Percentiles rank a stretch among this genome's conserved stretches.
phyloP scores from a whole-genome alignment of 768 basidiomycete species.

The Mrakia hoshinonis region DNA sequence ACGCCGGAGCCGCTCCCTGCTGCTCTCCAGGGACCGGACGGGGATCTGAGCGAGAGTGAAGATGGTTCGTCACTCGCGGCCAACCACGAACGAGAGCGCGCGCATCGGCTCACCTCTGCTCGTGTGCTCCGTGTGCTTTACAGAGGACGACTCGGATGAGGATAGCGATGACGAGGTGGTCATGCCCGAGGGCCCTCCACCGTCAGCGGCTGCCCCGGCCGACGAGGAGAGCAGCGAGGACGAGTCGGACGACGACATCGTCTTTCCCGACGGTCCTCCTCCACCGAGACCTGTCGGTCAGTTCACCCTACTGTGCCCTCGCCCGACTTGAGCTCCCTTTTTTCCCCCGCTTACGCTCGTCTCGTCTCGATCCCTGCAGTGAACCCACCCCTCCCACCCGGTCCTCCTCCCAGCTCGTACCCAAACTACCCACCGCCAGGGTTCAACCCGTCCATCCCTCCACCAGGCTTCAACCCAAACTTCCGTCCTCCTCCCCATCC shows the following conservation, averaged over 20 bases:
- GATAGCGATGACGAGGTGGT: conserved; percentile 40
- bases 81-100: neutral
- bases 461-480: conserved; percentile 37
- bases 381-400: conserved; percentile 30
- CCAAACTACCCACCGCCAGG: conserved; percentile 17
- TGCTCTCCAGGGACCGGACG: conserved; percentile 13
- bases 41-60: conserved; percentile 6
- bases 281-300: conserved; percentile 12
- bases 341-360: conserved; percentile 24
- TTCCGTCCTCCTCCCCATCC: conserved; percentile 35
- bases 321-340: neutral
- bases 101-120: neutral
- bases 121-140: no score
- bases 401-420: conserved; percentile 32
- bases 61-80: neutral
- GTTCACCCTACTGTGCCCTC: neutral
- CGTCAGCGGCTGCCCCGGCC: conserved; percentile 32
- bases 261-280: conserved; percentile 18
- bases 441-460: conserved; percentile 33
- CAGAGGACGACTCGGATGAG: conserved; percentile 39
- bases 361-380: conserved; percentile 37
- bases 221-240: conserved; percentile 26
- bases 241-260: conserved; percentile 37
- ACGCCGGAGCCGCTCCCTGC: conserved; percentile 18
- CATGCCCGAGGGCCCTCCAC: conserved; percentile 42